Evolutionary conservation across 176 grass and related monocot species (phyloP).

Genomic region (Rhipidocladum racemiflorum): DNA sequence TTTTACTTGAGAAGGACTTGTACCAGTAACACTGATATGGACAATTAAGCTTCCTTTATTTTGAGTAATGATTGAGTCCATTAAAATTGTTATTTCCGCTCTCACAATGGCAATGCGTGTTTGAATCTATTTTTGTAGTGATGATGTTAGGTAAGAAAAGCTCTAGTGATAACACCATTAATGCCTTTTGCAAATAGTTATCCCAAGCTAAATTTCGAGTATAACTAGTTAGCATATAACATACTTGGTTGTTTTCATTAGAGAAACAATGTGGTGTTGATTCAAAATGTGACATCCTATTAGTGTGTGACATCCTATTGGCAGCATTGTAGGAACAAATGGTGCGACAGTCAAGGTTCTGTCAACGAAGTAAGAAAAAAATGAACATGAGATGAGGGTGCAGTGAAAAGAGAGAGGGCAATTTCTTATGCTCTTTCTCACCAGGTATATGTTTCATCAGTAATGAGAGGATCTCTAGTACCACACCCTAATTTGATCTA

Average conservation of each 20-base stretch:
- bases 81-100: conserved; percentile 23
- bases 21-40: conserved; percentile 24
- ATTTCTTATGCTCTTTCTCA: conserved; percentile 64
- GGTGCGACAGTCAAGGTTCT: conserved; percentile 67
- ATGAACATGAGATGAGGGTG: conserved; percentile 62
- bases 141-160: conserved; percentile 34
- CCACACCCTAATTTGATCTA: not conserved
- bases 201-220: not conserved
- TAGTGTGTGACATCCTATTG: not conserved
- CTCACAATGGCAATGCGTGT: conserved; percentile 17
- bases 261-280: not conserved
- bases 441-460: conserved; percentile 51
- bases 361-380: conserved; percentile 58
- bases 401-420: conserved; percentile 64
- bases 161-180: conserved; percentile 28
- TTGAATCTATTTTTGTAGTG: conserved; percentile 36
- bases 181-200: conserved; percentile 13
- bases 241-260: not conserved
- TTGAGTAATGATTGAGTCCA: conserved; percentile 29
- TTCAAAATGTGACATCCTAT: not conserved
- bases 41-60: conserved; percentile 29
- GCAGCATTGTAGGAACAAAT: conserved; percentile 51
- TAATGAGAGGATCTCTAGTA: not conserved
- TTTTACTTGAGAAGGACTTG: conserved; percentile 40
- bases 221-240: not conserved